These are phyloP conservation scores for Emergomyces africanus DNA, from an alignment of 2,329 filamentous ascomycete species.

Conservation along the genomic window DNA sequence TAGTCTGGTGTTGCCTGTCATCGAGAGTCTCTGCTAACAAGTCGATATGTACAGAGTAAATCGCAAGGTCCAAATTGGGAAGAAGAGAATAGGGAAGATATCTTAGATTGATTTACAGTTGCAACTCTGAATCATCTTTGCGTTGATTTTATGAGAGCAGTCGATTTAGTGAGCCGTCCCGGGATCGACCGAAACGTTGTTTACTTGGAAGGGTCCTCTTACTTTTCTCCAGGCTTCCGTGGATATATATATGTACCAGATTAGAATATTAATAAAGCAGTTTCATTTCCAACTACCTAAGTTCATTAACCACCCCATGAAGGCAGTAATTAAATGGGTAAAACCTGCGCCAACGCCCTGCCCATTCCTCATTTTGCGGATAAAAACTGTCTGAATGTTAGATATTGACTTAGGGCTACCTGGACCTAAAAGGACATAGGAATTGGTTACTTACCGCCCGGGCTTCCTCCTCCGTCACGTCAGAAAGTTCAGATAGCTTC, in stretches of 20 bases:
- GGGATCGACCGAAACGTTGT: background rate
- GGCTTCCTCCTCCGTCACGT: slow-evolving; percentile 59
- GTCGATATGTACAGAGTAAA: slow-evolving; percentile 21
- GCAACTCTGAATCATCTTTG: background rate
- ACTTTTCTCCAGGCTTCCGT: background rate
- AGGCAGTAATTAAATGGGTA: background rate
- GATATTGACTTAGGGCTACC: background rate
- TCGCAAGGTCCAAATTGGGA: slow-evolving; percentile 35
- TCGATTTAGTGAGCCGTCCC: background rate
- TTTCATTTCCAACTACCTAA: background rate
- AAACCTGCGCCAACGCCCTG: background rate
- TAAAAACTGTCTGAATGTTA: slow-evolving; percentile 13
- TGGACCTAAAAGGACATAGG: background rate
- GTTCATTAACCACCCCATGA: background rate
- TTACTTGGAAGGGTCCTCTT: background rate
- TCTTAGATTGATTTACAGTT: slow-evolving; percentile 19
- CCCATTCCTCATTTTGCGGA: slow-evolving; percentile 10
- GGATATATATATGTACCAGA: background rate
- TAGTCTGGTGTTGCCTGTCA: background rate
- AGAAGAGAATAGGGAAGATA: slow-evolving; percentile 35
- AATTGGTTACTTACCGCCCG: slow-evolving; percentile 32
- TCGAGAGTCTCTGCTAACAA: background rate
- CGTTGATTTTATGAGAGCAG: background rate
- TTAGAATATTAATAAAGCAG: background rate
- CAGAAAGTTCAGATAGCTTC: slow-evolving; percentile 48